These are phyloP conservation scores for Sordaria brevicollis DNA, from an alignment of 495 filamentous ascomycete species.

Conservation along the genomic window DNA sequence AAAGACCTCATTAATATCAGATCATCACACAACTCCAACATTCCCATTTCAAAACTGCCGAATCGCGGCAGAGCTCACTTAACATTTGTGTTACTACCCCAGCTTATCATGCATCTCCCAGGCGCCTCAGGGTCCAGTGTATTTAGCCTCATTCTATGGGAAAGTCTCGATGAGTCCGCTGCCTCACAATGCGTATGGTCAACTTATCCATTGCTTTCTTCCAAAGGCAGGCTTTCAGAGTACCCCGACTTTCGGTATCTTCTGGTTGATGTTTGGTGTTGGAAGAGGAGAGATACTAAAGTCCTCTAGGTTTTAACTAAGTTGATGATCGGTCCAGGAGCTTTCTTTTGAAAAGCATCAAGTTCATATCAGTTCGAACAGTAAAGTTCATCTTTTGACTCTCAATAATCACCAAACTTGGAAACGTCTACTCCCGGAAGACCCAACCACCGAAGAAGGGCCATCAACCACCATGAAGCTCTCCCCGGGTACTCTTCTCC, in stretches of 20 bases:
- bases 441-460: no score
- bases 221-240: slow-evolving; percentile 3
- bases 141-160: neutral
- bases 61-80: neutral
- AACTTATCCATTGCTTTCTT: slow-evolving; percentile 4
- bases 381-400: no score
- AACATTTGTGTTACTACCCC: neutral
- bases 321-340: no score
- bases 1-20: neutral
- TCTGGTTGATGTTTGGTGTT: neutral
- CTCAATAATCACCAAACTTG: neutral
- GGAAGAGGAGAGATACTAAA: neutral
- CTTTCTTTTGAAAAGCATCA: neutral
- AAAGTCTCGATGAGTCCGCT: neutral
- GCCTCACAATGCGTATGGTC: neutral
- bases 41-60: neutral
- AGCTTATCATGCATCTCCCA: neutral
- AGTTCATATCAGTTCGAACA: no score
- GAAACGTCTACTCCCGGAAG: neutral
- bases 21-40: neutral
- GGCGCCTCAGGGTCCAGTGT: neutral
- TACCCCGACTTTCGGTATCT: slow-evolving; percentile 8
- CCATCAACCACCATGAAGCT: slow-evolving; percentile 14
- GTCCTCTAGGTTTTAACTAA: neutral
- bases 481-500: slow-evolving; percentile 5